Conservation (phyloP, 1,284 basidiomycete species). For the Earliella scabrosa region DNA sequence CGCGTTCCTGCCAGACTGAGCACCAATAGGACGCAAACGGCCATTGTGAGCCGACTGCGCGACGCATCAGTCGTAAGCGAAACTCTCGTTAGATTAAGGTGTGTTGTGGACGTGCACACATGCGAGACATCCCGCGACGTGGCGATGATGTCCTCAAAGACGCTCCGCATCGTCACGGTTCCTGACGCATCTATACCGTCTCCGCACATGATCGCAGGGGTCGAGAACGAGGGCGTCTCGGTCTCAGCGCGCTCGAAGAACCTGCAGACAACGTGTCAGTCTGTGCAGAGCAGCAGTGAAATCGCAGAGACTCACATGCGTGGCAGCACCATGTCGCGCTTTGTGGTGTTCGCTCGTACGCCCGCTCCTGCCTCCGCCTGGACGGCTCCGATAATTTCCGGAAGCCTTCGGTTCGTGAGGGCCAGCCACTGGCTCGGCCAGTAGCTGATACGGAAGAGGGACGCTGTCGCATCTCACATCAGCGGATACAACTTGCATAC, state of each 20-base stretch:
- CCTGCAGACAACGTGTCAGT: neutral
- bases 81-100: neutral
- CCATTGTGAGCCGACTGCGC: conserved; percentile 12
- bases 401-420: conserved; percentile 5
- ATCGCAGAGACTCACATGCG: neutral
- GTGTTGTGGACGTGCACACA: conserved; percentile 15
- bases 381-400: neutral
- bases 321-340: neutral
- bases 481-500: neutral
- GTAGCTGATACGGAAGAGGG: neutral
- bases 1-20: conserved; percentile 24
- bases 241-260: neutral
- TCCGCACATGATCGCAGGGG: conserved; percentile 19
- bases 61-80: neutral
- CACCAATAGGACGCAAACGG: conserved; percentile 11
- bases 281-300: no score
- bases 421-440: neutral
- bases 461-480: neutral
- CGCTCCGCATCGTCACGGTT: conserved; percentile 10
- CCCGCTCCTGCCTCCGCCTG: neutral
- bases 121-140: conserved; percentile 15
- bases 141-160: conserved; percentile 21
- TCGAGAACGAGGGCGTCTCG: neutral
- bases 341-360: neutral
- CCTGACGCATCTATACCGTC: conserved; percentile 22